These are phyloP conservation scores for Mycena kentingensis DNA, from an alignment of 768 basidiomycete genomes.

Conservation along the genomic window DNA sequence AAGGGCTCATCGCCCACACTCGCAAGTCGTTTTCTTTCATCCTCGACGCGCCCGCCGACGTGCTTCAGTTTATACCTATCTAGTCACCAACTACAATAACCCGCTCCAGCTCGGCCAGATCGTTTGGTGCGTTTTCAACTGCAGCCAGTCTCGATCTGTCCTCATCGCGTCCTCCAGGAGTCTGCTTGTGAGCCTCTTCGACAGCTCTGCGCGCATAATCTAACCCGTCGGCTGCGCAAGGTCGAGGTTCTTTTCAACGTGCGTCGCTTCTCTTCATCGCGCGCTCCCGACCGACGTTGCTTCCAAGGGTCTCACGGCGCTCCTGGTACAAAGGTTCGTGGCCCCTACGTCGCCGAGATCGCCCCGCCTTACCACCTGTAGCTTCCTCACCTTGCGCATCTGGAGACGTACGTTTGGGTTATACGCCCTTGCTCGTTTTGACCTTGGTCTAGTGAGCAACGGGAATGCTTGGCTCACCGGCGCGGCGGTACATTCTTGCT, in stretches of 20 bases:
- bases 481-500: slow-evolving; percentile 33
- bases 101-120: slow-evolving; percentile 30
- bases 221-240: slow-evolving; percentile 27
- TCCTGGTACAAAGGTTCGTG: slow-evolving; percentile 49
- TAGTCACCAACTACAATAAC: slow-evolving; percentile 44
- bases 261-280: slow-evolving; percentile 8
- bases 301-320: slow-evolving; percentile 44
- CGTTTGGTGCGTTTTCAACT: slow-evolving; percentile 41
- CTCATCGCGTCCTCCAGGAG: slow-evolving; percentile 30
- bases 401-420: slow-evolving; percentile 42
- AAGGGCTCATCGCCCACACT: slow-evolving; percentile 54
- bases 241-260: slow-evolving; percentile 54
- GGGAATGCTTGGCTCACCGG: slow-evolving; percentile 36
- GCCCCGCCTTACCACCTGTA: slow-evolving; percentile 19
- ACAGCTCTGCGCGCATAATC: background rate
- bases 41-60: background rate
- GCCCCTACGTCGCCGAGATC: slow-evolving; percentile 1
- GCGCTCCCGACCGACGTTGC: background rate
- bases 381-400: slow-evolving; percentile 48
- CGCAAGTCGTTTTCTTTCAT: slow-evolving; percentile 32
- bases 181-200: slow-evolving; percentile 32
- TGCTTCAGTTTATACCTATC: slow-evolving; percentile 48
- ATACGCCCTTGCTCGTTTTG: background rate
- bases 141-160: background rate
- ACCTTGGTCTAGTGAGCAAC: slow-evolving; percentile 42